Evolutionary conservation across 2,329 filamentous ascomycete species (phyloP), one percentile per base, ranked within the genome.

Genomic region (Clarireedia sp.): DNA sequence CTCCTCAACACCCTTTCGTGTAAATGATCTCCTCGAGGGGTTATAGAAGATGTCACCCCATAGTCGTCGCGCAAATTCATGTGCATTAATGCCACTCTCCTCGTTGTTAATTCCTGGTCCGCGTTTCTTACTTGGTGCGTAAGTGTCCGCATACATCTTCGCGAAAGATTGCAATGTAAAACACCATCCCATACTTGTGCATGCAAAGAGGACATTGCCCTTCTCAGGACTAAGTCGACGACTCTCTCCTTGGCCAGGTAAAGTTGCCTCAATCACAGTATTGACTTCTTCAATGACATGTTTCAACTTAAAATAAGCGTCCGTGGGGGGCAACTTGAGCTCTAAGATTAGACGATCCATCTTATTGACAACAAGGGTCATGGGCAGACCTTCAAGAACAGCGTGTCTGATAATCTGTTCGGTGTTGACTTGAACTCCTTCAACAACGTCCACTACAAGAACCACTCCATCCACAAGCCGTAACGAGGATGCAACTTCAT

Each of bases 11-110:
- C 85, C 82, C 69, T 95, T 97, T 60, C 94, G 82, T 51, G 90
- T 95, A 66, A 99, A 99, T 55, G 88, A 92, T 59, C 92, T 85
- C 72, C 89, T 95, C 64, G 78, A 79, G 0, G 92, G 90, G 68
- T 97, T 97, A 77, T 87, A 99, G 73, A 94, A 99, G 56, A 99
- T 86, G 68, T 99, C 92, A 21, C 94, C 94, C 94, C 94, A 99
- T 61, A 99, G 75, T 51, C 94, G 80, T 66, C 80, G 80, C 17
- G 89, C 86, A 69, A 99, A 95, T 64, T 96, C 91, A 1, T 83
- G 79, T 0, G 85, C 77, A 69, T 95, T 90, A 64, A 97, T 79
- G 51, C 86, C 57, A 36, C 55, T 57, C 23, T 49, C 53, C 12
- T 40, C 48, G 5, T 44, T 58, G 9, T 51, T 57, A 17, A 48